Base-by-base conservation (phyloP, 169 alveolate genomes). In the Miamiensis avidus region DNA sequence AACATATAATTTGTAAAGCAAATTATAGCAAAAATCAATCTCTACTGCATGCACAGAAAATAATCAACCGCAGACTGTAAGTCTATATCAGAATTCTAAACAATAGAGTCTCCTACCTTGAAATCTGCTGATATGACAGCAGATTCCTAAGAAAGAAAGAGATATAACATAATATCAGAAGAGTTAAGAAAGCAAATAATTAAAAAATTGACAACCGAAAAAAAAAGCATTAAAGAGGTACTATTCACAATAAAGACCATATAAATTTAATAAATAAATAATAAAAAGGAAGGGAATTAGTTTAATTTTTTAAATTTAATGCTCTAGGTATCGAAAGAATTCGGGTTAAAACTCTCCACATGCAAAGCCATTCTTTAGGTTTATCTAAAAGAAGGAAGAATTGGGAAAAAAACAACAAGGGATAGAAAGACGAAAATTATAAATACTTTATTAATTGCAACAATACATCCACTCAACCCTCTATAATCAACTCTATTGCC, bases 301-400 rank as follows among this genome's bases (percentile, higher is more conserved):
- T 11, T 49, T 49, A 11, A 11, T 49, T 49, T 49, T 49, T 49
- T 20, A 11, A 49, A 11, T 49, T 49, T 49, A 11, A 4, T 49
- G 69, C 20, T 49, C 4, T 79, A 86, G 84, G 90, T 86, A 74
- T 81, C 90, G 27, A 75, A 86, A 81, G 86, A 81, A 81, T 81
- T 74, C 31, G 78, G 79, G 11, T 65, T 86, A 34, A 86, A 86
- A 65, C 83, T 84, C 31, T 86, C 90, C 29, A 86, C 90, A 28
- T 83, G 83, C 28, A 86, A 86, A 75, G 90, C 90, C 4, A 86
- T 86, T 32, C 75, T 86, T 34, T 29, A 86, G 65, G 90, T 86
- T 25, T 86, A 86, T 32, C 49, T 77, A 29, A 81, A 86, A 65
- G 87, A 86, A 81, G 90, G 90, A 25, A 79, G 90, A 65, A 86